A percentile compares a stretch with the other conserved stretches of the same genome.
Conservation (phyloP, 495 filamentous ascomycete species). For the Penicillium cosmopolitanum region DNA sequence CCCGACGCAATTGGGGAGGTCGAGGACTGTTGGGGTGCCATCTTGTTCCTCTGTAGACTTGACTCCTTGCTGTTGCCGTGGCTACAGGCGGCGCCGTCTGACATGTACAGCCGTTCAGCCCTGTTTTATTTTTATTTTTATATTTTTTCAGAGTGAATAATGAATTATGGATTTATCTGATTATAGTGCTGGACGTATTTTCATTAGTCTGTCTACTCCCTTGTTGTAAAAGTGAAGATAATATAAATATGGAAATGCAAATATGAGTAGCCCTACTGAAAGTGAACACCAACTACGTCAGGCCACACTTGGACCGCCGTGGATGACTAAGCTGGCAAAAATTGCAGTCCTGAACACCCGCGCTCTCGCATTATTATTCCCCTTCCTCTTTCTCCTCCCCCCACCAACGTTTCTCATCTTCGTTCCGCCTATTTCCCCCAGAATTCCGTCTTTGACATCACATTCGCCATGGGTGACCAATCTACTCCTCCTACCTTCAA, state of each 20-base stretch:
- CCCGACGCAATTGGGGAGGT: constrained; percentile 83
- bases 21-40: constrained; percentile 87
- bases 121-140: not conserved
- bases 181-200: too few relatives aligned
- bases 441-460: constrained; percentile 34
- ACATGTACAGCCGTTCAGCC: not conserved
- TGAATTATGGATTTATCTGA: not conserved
- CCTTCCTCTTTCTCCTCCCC: constrained; percentile 13
- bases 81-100: constrained; percentile 5
- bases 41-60: constrained; percentile 67
- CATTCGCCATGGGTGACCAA: constrained; percentile 62
- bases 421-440: constrained; percentile 11
- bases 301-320: not conserved
- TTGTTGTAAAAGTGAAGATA: too few relatives aligned
- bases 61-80: constrained; percentile 14
- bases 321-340: not conserved
- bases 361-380: constrained; percentile 4
- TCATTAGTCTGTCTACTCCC: too few relatives aligned
- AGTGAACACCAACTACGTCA: constrained; percentile 5
- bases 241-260: too few relatives aligned
- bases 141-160: constrained; percentile 15
- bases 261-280: not conserved
- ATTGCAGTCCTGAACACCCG: not conserved
- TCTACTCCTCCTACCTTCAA: constrained; percentile 81
- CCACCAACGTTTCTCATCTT: constrained; percentile 14